Evolutionary conservation across 257 asterid genomes (phyloP), one percentile per base, ranked within the genome.

Genomic region (Plectranthus barbatus): DNA sequence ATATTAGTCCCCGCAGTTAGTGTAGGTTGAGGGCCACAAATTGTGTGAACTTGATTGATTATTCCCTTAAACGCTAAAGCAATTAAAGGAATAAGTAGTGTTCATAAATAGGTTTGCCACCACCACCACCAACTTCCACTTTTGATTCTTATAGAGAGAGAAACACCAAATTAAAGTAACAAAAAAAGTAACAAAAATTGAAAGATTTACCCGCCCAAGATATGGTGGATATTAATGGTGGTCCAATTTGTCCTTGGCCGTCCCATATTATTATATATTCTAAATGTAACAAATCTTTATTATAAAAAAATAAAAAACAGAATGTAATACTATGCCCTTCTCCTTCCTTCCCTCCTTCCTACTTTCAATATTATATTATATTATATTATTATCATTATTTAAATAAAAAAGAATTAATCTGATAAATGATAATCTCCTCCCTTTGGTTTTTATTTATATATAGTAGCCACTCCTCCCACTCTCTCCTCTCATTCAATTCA

Each of bases 161-260:
- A 31, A 11, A 54, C 7, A 34, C 10, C 10, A 31, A 37, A 9
- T 1, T 12, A 48, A 48, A 46, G 6, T 12, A 23, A 36, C n/a
- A 6, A 21, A 21, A 18, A 41, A n/a, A n/a, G n/a, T n/a, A n/a
- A n/a, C n/a, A 37, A 26, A 69, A 73, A 56, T 73, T 72, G 70
- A 76, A 80, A 56, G 20, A 56, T 54, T 40, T 73, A 63, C 18
- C 76, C 78, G 80, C 67, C 67, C 70, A 42, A 15, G n/a, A 6
- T 52, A 26, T 52, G 4, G 0, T 24, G n/a, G n/a, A 0, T n/a
- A 24, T 14, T 15, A 44, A 44, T 14, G 50, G 56, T 50, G 18
- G 36, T 50, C 20, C 21, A 14, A n/a, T 5, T 45, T 15, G 21
- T 44, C 50, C 21, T 44, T 14, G 10, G n/a, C 49, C 49, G 20